phyloP scores from a whole-genome alignment of 257 asterid species.

The Capsicum rhomboideum region DNA sequence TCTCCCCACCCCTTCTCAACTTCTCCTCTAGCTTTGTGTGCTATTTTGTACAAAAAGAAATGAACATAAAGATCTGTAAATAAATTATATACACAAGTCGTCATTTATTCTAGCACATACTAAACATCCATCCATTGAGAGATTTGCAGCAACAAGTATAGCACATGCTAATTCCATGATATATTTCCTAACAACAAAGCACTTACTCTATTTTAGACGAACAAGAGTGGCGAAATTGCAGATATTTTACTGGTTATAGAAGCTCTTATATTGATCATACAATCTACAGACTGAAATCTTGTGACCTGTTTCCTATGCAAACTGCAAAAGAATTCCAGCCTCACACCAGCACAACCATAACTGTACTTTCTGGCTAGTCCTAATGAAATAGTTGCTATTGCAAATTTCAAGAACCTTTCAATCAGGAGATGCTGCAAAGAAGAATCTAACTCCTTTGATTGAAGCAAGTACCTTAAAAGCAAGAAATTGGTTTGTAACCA shows the following conservation, averaged over 20 bases:
- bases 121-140: too few relatives aligned
- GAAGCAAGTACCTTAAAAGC: neutral
- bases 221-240: too few relatives aligned
- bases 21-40: neutral
- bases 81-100: too few relatives aligned
- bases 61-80: neutral
- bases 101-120: too few relatives aligned
- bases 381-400: neutral
- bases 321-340: neutral
- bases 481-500: neutral
- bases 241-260: too few relatives aligned
- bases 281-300: too few relatives aligned
- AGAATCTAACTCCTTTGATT: neutral
- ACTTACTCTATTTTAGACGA: too few relatives aligned
- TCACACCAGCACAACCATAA: neutral
- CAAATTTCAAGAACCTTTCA: neutral
- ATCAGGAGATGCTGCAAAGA: neutral
- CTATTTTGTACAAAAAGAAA: neutral
- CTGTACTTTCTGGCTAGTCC: neutral
- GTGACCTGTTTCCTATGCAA: too few relatives aligned
- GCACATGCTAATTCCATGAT: too few relatives aligned
- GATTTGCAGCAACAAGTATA: too few relatives aligned
- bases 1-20: neutral
- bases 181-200: too few relatives aligned
- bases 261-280: too few relatives aligned